phyloP scores from a whole-genome alignment of 2,329 filamentous ascomycete genomes.

The Ophiosphaerella korrae region DNA sequence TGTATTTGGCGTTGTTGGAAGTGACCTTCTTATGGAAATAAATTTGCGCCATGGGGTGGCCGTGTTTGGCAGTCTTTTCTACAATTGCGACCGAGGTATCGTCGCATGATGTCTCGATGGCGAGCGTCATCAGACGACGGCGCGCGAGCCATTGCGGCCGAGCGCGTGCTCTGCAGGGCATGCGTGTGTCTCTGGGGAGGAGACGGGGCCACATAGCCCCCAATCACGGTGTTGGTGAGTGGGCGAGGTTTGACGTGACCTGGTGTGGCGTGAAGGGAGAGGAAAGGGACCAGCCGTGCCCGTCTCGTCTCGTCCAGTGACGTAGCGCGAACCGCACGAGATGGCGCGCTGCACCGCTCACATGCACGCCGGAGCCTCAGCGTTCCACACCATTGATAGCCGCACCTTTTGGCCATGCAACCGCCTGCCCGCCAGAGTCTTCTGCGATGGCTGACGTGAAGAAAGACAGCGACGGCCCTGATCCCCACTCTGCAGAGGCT shows the following conservation, averaged over 20 bases:
- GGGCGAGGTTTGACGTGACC: neutral
- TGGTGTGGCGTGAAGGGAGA: slow-evolving; percentile 1
- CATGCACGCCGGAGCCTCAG: slow-evolving; percentile 3
- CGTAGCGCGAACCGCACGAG: neutral
- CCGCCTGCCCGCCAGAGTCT: neutral
- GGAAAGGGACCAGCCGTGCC: neutral
- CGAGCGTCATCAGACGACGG: slow-evolving; percentile 58
- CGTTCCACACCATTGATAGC: slow-evolving; percentile 2
- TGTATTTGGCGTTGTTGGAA: slow-evolving; percentile 74
- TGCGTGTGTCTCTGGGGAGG: neutral
- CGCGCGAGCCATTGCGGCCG: slow-evolving; percentile 8
- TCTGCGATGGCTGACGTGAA: slow-evolving; percentile 51
- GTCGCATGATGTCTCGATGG: slow-evolving; percentile 87
- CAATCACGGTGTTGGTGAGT: neutral
- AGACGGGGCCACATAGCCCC: slow-evolving; percentile 27
- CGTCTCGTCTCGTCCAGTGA: neutral
- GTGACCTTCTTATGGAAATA: slow-evolving; percentile 83
- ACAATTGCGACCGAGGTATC: slow-evolving; percentile 90
- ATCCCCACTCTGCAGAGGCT: slow-evolving; percentile 65
- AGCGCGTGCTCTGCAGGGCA: neutral
- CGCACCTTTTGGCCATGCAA: slow-evolving; percentile 24
- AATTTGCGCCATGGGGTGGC: slow-evolving; percentile 57
- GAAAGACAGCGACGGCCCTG: slow-evolving; percentile 57
- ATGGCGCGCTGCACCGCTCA: neutral
- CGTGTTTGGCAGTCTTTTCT: slow-evolving; percentile 54